Conservation (phyloP, 2,329 filamentous ascomycete genomes). For the Epichloe glyceriae region DNA sequence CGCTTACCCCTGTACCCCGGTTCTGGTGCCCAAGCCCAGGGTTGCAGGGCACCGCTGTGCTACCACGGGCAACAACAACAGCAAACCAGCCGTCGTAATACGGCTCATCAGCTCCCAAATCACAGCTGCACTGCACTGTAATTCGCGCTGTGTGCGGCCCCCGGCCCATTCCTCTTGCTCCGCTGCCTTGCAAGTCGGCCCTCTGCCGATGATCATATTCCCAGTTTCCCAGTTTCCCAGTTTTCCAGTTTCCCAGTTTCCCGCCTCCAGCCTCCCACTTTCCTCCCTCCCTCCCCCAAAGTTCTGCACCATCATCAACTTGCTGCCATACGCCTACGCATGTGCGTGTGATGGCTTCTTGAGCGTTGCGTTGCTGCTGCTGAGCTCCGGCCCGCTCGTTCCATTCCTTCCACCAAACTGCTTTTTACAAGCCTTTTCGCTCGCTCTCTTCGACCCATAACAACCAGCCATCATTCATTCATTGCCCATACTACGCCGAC, state of each 20-base stretch:
- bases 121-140: too few relatives aligned
- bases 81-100: neutral
- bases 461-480: too few relatives aligned
- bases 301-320: neutral
- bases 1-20: too few relatives aligned
- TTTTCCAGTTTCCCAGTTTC: neutral
- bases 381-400: slow-evolving; percentile 6
- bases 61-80: neutral
- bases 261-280: neutral
- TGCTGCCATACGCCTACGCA: neutral
- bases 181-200: too few relatives aligned
- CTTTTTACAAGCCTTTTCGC: neutral
- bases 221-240: neutral
- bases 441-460: neutral
- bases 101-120: too few relatives aligned
- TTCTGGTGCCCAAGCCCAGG: neutral
- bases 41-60: neutral
- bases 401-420: slow-evolving; percentile 6
- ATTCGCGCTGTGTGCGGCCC: too few relatives aligned
- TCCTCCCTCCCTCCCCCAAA: neutral
- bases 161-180: too few relatives aligned
- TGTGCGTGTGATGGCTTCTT: slow-evolving; percentile 2
- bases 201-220: neutral
- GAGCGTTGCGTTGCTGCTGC: slow-evolving; percentile 3
- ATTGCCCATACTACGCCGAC: neutral